Evolutionary conservation across 2,329 filamentous ascomycete genomes (phyloP), one percentile per base, ranked within the genome.

Genomic region (Decorospora gaudefroyi): DNA sequence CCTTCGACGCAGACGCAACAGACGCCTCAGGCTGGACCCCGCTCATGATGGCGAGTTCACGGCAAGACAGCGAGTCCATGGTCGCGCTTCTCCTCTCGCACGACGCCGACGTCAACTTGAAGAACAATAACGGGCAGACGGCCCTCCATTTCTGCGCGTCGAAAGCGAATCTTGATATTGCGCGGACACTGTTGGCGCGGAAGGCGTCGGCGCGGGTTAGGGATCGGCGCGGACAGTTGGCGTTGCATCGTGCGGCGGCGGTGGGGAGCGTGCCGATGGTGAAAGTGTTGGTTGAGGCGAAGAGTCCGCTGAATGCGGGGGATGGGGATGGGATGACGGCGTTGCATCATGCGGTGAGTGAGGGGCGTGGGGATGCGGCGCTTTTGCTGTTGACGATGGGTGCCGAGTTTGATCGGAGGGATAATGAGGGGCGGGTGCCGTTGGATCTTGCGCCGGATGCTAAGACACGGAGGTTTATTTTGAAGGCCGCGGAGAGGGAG

Each of bases 141-240:
- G 89, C 87, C 7, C 80, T 99, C 13, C 92, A 97, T 71, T 96
- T 97, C 66, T 84, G 90, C 34, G 86, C 88, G 10, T 96, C 90
- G 21, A 99, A 99, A 72, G 83, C 83, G 61, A 91, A 95, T 65
- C 76, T 96, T 30, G 88, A 95, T 53, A 78, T 87, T 5, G 90
- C 90, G 17, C 85, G 85, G 34, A 83, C 83, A 45, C 80, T 99
- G n/a, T 73, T 99, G 26, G 78, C 80, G 12, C 78, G 84, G 58
- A 86, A 87, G 45, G 92, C 90, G 9, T 90, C 86, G 4, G 82
- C 90, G 1, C 78, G 92, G 17, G 79, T 91, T 2, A 88, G 88
- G 53, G 93, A 99, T 67, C 87, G 83, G 62, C 82, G 90, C 19
- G 88, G 89, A n/a, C 92, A 96, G 67, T 83, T 96, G 44, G 81